Evolutionary conservation across 441 rosid species (phyloP), one percentile per base, ranked within the genome.

Genomic region (Francoa sonchifolia): DNA sequence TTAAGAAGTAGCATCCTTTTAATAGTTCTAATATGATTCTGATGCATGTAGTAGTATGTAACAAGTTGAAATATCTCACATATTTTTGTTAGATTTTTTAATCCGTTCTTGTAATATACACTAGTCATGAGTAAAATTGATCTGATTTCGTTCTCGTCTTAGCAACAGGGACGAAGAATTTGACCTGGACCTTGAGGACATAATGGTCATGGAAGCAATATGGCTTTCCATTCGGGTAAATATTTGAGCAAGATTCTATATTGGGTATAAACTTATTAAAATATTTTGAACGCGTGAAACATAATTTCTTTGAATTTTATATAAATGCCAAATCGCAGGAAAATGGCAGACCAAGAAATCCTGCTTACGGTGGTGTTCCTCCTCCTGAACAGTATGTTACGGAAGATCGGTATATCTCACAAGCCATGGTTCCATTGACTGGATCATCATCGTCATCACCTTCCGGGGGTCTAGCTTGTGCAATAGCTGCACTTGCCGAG

Each of bases 141-240:
- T n/a, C 10, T 34, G 29, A 23, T 49, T 49, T 30, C 36, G n/a
- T n/a, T n/a, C n/a, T n/a, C n/a, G n/a, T n/a, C n/a, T n/a, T n/a
- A n/a, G n/a, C n/a, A n/a, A n/a, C 65, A 90, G 99, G 93, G 82
- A 77, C 50, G 94, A 72, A 39, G 99, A 77, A 43, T 77, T 74
- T 70, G 95, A 86, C 20, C 47, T 86, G 41, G 99, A 92, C 63
- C 93, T 83, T 4, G 99, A 92, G 65, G 99, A 83, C 44, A 67
- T 86, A 56, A 92, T 92, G 99, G 72, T 86, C 35, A 86, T 75
- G 83, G 95, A 86, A 72, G 99, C 95, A 37, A 76, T 92, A 52
- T 86, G 94, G 96, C 95, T 62, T 62, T 92, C 98, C 13, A 71
- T 85, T 53, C 96, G 86, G 96, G 98, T 82, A 68, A 46, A 6